Conservation (phyloP, 1,284 basidiomycete species). For the Austroboletus rostrupii region DNA sequence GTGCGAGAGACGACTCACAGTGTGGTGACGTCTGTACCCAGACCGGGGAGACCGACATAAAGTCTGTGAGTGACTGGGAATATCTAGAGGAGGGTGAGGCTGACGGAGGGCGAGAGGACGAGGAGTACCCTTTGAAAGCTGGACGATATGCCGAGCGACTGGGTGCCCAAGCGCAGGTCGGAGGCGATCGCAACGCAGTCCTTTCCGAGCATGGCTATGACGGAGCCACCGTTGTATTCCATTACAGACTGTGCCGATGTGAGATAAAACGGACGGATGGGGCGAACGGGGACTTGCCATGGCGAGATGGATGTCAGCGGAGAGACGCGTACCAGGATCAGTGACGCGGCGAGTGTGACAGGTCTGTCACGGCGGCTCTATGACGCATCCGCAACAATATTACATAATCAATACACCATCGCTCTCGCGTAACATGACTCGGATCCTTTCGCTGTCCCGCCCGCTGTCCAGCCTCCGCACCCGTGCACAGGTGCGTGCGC, state of each 20-base stretch:
- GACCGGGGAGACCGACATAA: conserved; percentile 89
- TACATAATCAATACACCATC: no score
- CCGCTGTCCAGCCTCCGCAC: conserved; percentile 19
- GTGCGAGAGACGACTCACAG: conserved; percentile 51
- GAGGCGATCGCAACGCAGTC: conserved; percentile 98
- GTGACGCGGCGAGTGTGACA: conserved; percentile 16
- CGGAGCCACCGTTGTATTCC: conserved; percentile 93
- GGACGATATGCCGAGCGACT: conserved; percentile 83
- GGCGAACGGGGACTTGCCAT: conserved; percentile 24
- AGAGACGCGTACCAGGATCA: neutral
- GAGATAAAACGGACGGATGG: conserved; percentile 3
- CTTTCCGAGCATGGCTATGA: conserved; percentile 98
- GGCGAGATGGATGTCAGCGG: conserved; percentile 13
- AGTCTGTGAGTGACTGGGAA: conserved; percentile 93
- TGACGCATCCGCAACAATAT: no score
- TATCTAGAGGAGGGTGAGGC: conserved; percentile 50
- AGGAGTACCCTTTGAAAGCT: conserved; percentile 88
- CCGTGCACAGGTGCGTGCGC: conserved; percentile 15
- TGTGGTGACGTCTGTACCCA: conserved; percentile 92
- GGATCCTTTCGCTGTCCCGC: conserved; percentile 12
- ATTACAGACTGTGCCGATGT: conserved; percentile 62
- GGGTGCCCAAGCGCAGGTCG: conserved; percentile 90
- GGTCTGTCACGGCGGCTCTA: neutral
- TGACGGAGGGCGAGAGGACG: conserved; percentile 2
- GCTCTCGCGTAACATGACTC: conserved; percentile 11